These are phyloP conservation scores for Reticulascus tulasneorum DNA, from an alignment of 2,329 filamentous ascomycete species.

Conservation along the genomic window DNA sequence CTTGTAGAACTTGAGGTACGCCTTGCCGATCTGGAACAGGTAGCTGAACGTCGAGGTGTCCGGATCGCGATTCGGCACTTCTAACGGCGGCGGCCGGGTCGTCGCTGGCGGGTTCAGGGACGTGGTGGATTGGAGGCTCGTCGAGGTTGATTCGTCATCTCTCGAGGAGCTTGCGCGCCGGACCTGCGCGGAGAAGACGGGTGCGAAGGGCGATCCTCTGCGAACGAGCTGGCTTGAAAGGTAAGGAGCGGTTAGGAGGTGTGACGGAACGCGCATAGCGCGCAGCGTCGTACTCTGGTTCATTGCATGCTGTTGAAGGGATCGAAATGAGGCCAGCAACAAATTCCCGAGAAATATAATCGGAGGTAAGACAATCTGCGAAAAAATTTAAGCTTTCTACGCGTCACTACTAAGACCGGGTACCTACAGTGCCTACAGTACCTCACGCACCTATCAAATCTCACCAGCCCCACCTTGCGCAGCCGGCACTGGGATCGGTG, in stretches of 20 bases:
- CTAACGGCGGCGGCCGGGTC: slow-evolving; percentile 68
- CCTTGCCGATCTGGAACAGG: slow-evolving; percentile 59
- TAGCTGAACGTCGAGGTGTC: slow-evolving; percentile 37
- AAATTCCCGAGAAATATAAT: no score
- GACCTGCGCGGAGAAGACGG: not conserved
- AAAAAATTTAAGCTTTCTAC: no score
- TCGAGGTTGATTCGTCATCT: slow-evolving; percentile 1
- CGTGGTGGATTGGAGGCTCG: slow-evolving; percentile 8
- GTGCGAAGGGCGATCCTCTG: not conserved
- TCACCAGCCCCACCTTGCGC: no score
- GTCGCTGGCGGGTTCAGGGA: slow-evolving; percentile 67
- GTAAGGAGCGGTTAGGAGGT: not conserved
- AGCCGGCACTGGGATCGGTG: no score
- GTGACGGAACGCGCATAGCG: slow-evolving; percentile 12
- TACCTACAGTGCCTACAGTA: no score
- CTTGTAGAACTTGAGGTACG: slow-evolving; percentile 85
- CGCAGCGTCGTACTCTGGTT: slow-evolving; percentile 12
- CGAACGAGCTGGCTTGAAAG: not conserved
- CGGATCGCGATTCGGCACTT: slow-evolving; percentile 52
- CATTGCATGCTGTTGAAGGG: no score
- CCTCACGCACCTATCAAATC: no score
- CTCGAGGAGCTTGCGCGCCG: slow-evolving; percentile 8
- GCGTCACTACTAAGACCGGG: no score
- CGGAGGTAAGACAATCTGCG: no score
- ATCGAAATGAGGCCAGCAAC: no score